Evolutionary conservation across 2,329 filamentous ascomycete species (phyloP), one percentile per base, ranked within the genome.

Genomic region (Aspergillus vadensis): DNA sequence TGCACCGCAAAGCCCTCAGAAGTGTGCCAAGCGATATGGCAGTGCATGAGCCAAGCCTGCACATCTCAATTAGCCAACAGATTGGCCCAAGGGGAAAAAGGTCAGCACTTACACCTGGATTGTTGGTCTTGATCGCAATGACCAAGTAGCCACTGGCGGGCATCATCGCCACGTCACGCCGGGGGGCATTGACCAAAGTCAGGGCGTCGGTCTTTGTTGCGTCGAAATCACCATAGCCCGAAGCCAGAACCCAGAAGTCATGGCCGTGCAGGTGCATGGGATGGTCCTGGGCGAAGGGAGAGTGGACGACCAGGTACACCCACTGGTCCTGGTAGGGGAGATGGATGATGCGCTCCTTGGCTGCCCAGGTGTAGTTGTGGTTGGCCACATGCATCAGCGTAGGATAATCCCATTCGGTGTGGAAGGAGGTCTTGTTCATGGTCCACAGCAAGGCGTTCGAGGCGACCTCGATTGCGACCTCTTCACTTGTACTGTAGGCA

Each of bases 231-330:
- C 82, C 81, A 3, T 69, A 58, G 1, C 83, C 82, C 65, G 84
- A 63, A 23, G 74, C 70, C 5, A 82, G 67, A 32, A 82, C 65
- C 64, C 69, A 77, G 65, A 81, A 81, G 62, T 82, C 78, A 65
- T 82, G 80, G 4, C 80, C 80, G 69, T 82, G 80, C 4, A 82
- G 70, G 68, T 82, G 80, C 58, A 82, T 76, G 0, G 77, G 77
- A 58, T 80, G 77, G 41, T 44, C 41, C 19, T 44, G 41, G 3
- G 41, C 41, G 17, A 44, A 44, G 2, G 41, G 41, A 4, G 41
- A 44, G 17, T 21, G 41, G 27, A 77, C 69, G 12, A 77, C 68
- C 67, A 74, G 73, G 64, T 74, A 76, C 19, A 66, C 60, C 66
- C 71, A 76, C 59, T 73, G 48, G 27, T 64, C 51, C 4, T 3